phyloP scores from a whole-genome alignment of 1,284 basidiomycete genomes.

The Naganishia liquefaciens region DNA sequence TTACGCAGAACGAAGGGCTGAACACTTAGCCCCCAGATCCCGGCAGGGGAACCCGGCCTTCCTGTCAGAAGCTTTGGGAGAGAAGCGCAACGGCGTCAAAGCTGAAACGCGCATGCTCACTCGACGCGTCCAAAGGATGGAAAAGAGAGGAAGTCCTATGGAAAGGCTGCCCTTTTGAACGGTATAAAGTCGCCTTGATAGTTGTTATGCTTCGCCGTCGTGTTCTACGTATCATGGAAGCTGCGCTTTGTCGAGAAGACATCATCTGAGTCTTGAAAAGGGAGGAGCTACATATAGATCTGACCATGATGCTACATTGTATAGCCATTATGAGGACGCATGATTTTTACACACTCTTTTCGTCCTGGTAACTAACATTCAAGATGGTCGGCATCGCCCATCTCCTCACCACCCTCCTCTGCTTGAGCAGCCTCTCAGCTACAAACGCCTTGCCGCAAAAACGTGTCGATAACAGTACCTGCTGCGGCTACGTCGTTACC shows the following conservation, averaged over 20 bases:
- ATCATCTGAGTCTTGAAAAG: not conserved
- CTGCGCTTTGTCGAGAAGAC: not conserved
- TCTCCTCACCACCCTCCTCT: constrained; percentile 6
- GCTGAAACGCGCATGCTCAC: not conserved
- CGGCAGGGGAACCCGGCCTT: no score
- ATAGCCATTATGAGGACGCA: not conserved
- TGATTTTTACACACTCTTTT: not conserved
- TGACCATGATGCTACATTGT: no score
- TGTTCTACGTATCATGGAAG: not conserved
- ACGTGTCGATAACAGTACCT: constrained; percentile 5
- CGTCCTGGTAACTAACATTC: not conserved
- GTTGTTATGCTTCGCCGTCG: not conserved
- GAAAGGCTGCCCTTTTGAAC: not conserved
- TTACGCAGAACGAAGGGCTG: no score
- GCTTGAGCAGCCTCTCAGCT: constrained; percentile 11
- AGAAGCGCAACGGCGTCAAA: not conserved
- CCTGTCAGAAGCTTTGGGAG: no score
- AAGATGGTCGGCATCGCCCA: constrained; percentile 5
- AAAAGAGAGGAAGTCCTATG: not conserved
- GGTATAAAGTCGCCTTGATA: no score
- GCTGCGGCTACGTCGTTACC: constrained; percentile 9
- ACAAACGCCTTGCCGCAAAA: constrained; percentile 3
- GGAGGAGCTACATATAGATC: not conserved
- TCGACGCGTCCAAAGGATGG: not conserved
- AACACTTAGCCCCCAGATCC: no score